These are phyloP conservation scores for Leccinum arenicola DNA, from an alignment of 768 basidiomycete genomes.

Conservation along the genomic window DNA sequence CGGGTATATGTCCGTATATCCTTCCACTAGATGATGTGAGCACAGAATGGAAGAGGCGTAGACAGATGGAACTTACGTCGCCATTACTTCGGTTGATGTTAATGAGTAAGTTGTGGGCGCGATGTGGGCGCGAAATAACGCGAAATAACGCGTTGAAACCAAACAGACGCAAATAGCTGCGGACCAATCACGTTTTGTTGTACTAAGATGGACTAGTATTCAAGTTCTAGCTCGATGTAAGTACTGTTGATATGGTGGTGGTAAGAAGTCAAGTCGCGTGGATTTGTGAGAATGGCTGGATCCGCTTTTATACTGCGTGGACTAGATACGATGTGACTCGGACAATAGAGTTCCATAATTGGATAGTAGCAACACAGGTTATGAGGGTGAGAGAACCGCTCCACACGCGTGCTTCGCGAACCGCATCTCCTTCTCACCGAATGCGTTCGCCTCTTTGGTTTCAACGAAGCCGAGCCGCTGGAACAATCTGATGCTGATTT, in stretches of 20 bases:
- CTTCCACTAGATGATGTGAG: conserved; percentile 7
- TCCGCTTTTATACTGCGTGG: neutral
- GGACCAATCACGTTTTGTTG: neutral
- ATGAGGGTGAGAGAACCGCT: conserved; percentile 2
- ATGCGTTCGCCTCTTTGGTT: conserved; percentile 68
- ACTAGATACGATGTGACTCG: conserved; percentile 12
- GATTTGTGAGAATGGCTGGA: neutral
- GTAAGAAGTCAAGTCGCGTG: conserved; percentile 12
- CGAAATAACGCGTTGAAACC: neutral
- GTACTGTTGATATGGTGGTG: conserved; percentile 7
- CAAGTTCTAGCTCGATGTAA: neutral
- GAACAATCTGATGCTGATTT: conserved; percentile 70
- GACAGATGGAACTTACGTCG: conserved; percentile 9
- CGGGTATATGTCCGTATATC: conserved; percentile 31
- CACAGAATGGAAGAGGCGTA: neutral
- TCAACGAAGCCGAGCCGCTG: conserved; percentile 71
- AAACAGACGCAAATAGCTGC: conserved; percentile 16
- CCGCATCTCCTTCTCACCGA: conserved; percentile 83
- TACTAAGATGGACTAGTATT: neutral
- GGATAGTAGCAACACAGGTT: neutral
- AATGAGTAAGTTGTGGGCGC: neutral
- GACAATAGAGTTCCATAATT: conserved; percentile 12
- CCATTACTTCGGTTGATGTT: conserved; percentile 9
- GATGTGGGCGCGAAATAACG: conserved; percentile 1
- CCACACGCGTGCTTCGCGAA: conserved; percentile 1